These are phyloP conservation scores for Cytidiella melzeri DNA, from an alignment of 768 basidiomycete genomes.

Conservation along the genomic window DNA sequence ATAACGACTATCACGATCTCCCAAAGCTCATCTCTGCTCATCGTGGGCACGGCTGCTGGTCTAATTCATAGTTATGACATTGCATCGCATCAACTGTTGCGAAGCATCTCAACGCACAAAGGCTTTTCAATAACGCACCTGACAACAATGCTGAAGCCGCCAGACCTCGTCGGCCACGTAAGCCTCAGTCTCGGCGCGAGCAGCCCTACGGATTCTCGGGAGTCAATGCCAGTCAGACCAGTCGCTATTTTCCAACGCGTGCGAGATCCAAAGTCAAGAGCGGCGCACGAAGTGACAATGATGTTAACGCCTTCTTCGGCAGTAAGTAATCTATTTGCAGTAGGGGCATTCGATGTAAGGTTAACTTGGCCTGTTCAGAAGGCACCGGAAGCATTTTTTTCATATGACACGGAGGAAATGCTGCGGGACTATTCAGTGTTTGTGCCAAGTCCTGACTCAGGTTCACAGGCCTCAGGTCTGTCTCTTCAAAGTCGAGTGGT, in stretches of 20 bases:
- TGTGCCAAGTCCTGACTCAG: conserved; percentile 37
- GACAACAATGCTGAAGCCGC: conserved; percentile 75
- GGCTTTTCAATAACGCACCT: conserved; percentile 67
- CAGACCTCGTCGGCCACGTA: conserved; percentile 80
- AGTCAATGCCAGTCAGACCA: conserved; percentile 59
- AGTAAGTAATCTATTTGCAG: conserved; percentile 25
- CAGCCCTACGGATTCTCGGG: conserved; percentile 34
- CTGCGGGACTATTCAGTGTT: conserved; percentile 64
- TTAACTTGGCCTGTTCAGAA: conserved; percentile 11
- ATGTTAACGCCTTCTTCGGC: conserved; percentile 21
- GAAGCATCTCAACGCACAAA: conserved; percentile 71
- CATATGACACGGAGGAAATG: conserved; percentile 50
- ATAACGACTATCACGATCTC: conserved; percentile 75
- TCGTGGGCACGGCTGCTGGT: conserved; percentile 76
- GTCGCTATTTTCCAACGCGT: conserved; percentile 70
- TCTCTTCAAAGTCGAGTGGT: conserved; percentile 51
- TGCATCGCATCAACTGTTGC: conserved; percentile 83
- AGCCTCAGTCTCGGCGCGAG: conserved; percentile 42
- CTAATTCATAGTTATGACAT: conserved; percentile 79
- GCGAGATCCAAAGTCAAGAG: conserved; percentile 58
- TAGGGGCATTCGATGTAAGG: neutral
- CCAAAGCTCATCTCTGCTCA: conserved; percentile 64
- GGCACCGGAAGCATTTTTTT: conserved; percentile 18
- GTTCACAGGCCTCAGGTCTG: conserved; percentile 25
- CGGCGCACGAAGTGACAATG: conserved; percentile 42